Evolutionary conservation across 305 asterid genomes (phyloP).

Genomic region (Ajuga reptans): DNA sequence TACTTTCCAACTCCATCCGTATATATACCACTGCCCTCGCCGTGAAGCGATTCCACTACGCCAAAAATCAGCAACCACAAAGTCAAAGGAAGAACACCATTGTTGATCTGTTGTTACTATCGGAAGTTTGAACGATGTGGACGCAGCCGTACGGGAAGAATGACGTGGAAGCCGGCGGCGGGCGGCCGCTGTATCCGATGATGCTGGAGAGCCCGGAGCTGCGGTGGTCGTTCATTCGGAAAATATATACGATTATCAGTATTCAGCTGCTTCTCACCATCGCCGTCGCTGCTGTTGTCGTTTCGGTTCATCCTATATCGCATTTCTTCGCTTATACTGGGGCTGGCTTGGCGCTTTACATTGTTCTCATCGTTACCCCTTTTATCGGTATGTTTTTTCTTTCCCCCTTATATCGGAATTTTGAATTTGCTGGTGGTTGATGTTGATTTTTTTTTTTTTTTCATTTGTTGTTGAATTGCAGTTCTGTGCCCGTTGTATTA

Average conservation of each 20-base stretch:
- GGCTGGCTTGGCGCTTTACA: conserved; percentile 44
- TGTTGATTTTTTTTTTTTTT: not conserved
- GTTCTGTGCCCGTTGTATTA: conserved; percentile 60
- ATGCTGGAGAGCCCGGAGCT: conserved; percentile 47
- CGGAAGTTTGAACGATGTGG: conserved; percentile 25
- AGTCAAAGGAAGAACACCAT: not conserved
- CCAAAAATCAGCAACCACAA: not conserved
- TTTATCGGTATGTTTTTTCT: conserved; percentile 28
- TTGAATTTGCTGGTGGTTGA: not conserved
- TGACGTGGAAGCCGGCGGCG: conserved; percentile 39
- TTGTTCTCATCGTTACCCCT: conserved; percentile 37
- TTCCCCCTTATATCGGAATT: too few species aligned
- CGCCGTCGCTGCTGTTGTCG: conserved; percentile 40
- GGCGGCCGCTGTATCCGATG: conserved; percentile 35
- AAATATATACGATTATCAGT: conserved; percentile 36
- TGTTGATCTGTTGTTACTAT: too few species aligned
- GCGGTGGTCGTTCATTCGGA: conserved; percentile 57
- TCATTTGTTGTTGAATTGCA: conserved; percentile 27
- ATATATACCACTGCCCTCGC: conserved; percentile 9
- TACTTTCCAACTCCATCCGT: not conserved
- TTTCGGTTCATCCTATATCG: conserved; percentile 32
- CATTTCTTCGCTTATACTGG: conserved; percentile 36
- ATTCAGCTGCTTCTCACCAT: conserved; percentile 44
- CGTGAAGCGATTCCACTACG: conserved; percentile 9
- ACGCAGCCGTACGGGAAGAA: conserved; percentile 25